A percentile compares a stretch with the other conserved stretches of the same genome.
phyloP scores from a whole-genome alignment of 1,284 basidiomycete genomes.

The Irpex sp. region DNA sequence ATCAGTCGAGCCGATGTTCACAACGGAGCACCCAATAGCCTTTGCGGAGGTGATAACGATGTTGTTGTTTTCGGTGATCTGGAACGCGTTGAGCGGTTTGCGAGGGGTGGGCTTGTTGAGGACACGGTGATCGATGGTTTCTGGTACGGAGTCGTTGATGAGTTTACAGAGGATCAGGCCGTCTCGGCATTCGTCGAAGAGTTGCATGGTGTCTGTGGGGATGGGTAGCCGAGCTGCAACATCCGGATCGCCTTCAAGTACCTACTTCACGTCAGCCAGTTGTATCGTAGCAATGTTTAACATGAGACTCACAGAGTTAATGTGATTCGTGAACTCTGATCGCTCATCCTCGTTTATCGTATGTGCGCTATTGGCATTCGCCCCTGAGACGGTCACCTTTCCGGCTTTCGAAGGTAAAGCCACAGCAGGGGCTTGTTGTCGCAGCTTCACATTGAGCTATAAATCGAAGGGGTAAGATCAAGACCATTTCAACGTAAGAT shows the following conservation, averaged over 20 bases:
- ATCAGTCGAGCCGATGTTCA: conserved; percentile 96
- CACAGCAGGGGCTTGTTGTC: conserved; percentile 47
- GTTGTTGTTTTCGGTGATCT: conserved; percentile 99
- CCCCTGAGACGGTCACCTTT: conserved; percentile 93
- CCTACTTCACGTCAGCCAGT: conserved; percentile 40
- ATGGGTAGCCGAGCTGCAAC: conserved; percentile 85
- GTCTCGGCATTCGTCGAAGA: conserved; percentile 96
- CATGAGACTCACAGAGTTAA: conserved; percentile 70
- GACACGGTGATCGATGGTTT: conserved; percentile 98
- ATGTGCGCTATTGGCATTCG: conserved; percentile 94
- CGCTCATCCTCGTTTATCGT: conserved; percentile 98
- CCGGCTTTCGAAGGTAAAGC: conserved; percentile 76
- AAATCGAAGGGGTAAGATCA: background rate
- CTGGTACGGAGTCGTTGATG: conserved; percentile 98
- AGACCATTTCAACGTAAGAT: background rate
- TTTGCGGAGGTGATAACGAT: conserved; percentile 97
- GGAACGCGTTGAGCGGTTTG: conserved; percentile 91
- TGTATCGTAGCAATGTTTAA: background rate
- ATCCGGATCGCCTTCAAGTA: conserved; percentile 88
- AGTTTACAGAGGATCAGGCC: conserved; percentile 97
- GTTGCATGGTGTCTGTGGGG: conserved; percentile 97
- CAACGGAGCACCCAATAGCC: conserved; percentile 97
- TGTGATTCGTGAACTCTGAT: conserved; percentile 95
- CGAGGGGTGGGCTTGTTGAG: conserved; percentile 81
- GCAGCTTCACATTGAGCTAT: conserved; percentile 82